These are phyloP conservation scores for Pseudogymnoascus pannorum DNA, from an alignment of 2,329 filamentous ascomycete species.

Conservation along the genomic window DNA sequence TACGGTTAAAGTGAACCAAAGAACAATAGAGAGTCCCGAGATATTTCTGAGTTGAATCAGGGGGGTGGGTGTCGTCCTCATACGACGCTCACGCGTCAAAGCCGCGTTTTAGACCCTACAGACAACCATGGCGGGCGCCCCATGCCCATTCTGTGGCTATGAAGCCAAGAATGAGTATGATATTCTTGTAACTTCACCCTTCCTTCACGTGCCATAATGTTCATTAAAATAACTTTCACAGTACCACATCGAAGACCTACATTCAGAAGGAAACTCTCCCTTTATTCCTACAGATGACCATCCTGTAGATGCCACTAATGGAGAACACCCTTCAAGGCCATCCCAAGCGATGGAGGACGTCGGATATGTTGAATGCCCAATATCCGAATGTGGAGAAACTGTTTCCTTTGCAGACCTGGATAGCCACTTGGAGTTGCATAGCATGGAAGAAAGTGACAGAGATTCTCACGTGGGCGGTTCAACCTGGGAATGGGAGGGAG, in stretches of 20 bases:
- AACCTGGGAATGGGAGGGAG: slow-evolving; percentile 5
- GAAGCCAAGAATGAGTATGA: slow-evolving; percentile 30
- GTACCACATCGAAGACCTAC: slow-evolving; percentile 28
- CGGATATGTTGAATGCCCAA: slow-evolving; percentile 45
- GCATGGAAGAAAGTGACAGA: slow-evolving; percentile 16
- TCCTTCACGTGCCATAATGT: neutral
- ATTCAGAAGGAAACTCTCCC: slow-evolving; percentile 28
- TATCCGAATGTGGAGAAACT: slow-evolving; percentile 53
- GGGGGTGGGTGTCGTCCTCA: slow-evolving; percentile 3
- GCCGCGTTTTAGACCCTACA: neutral
- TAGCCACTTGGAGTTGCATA: slow-evolving; percentile 53
- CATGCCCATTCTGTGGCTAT: slow-evolving; percentile 37
- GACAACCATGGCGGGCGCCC: neutral
- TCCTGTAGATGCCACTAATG: slow-evolving; percentile 19
- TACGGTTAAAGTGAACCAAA: neutral
- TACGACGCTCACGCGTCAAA: neutral
- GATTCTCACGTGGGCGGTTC: slow-evolving; percentile 11
- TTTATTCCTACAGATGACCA: slow-evolving; percentile 25
- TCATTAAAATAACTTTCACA: slow-evolving; percentile 9
- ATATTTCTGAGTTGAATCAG: neutral
- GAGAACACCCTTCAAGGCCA: slow-evolving; percentile 10
- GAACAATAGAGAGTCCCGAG: neutral
- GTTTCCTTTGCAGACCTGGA: slow-evolving; percentile 45
- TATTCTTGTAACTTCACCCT: slow-evolving; percentile 30
- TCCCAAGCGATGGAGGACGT: slow-evolving; percentile 25